Evolutionary conservation across 371 early-diverging fungal genomes (phyloP), one percentile per base, ranked within the genome.

Genomic region (Blastocladiella emersonii): DNA sequence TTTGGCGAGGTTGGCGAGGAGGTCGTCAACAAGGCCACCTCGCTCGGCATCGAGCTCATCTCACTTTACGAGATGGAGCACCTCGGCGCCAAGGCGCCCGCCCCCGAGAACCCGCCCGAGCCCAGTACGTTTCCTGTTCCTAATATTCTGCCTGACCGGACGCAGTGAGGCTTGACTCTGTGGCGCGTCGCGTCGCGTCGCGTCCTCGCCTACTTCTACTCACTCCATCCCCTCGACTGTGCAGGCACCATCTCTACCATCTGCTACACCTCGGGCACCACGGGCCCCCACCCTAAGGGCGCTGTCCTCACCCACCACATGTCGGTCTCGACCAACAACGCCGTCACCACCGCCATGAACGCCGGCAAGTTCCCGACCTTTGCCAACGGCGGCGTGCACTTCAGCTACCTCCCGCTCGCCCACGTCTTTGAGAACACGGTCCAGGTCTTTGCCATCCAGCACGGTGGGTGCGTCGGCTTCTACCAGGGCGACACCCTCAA

Each of bases 221-320:
- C 34, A 67, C 67, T 51, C 63, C 67, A 56, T 74, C 74, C 76
- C 76, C 68, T n/a, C 53, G 56, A 3, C 73, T 76, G 61, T 70
- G 0, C 39, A 35, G 86, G 90, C 55, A 89, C 89, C 67, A 67
- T 87, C 57, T 89, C 92, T 68, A 84, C 91, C 72, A 88, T 98
- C 71, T 91, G 93, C 82, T 98, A 95, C 74, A 95, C 98, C 25
- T 91, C 92, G 44, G 99, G 99, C 53, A 89, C 91, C 3, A 90
- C 92, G 8, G 98, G 98, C 37, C n/a, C n/a, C n/a, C 79, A 76
- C 62, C 89, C 93, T 39, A 95, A 93, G 75, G 95, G 93, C 66
- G 90, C 92, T 13, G 72, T 90, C 69, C 70, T 93, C 32, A 78
- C 86, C 25, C 94, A 95, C 72, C 76, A 77, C 61, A 91, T 91